Percentiles rank a stretch among this genome's conserved stretches.
Evolutionary conservation across 768 basidiomycete species (phyloP).

Genomic region (Podaxis rugospora): DNA sequence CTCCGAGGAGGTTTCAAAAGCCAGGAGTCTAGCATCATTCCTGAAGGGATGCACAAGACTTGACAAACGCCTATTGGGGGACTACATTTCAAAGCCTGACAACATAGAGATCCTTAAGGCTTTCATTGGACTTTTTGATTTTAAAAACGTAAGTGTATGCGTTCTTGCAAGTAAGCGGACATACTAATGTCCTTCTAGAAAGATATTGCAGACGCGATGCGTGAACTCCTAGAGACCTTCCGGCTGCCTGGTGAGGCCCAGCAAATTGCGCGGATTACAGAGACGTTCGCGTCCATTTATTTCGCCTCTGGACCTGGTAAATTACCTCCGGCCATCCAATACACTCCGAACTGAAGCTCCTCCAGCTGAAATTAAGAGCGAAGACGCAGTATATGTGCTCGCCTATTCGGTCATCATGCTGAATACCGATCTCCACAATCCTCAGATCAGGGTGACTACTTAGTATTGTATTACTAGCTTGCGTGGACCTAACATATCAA

Average conservation of each 20-base stretch:
- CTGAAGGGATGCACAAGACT: constrained; percentile 79
- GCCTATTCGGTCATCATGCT: constrained; percentile 97
- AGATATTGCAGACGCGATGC: constrained; percentile 92
- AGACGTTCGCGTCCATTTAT: constrained; percentile 89
- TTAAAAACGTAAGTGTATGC: constrained; percentile 61
- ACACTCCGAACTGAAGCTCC: neutral
- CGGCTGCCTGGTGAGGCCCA: constrained; percentile 93
- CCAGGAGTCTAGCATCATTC: constrained; percentile 76
- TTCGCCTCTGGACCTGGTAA: constrained; percentile 80
- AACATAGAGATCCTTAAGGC: constrained; percentile 81
- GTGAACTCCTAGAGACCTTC: constrained; percentile 90
- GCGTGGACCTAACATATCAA: constrained; percentile 9
- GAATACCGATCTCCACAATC: constrained; percentile 96
- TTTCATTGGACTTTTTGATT: constrained; percentile 87
- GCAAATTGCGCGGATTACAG: constrained; percentile 90
- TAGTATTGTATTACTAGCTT: neutral
- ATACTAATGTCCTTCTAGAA: constrained; percentile 47
- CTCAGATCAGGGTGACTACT: constrained; percentile 74
- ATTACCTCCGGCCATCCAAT: constrained; percentile 15
- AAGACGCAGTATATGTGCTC: constrained; percentile 92
- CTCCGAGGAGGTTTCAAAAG: constrained; percentile 48
- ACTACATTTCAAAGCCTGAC: constrained; percentile 87
- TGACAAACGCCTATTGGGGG: constrained; percentile 92
- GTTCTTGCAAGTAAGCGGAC: neutral
- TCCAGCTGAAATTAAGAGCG: constrained; percentile 80